Evolutionary conservation across 805 yeast genomes (phyloP).

Genomic region (Candida palmyrensis): DNA sequence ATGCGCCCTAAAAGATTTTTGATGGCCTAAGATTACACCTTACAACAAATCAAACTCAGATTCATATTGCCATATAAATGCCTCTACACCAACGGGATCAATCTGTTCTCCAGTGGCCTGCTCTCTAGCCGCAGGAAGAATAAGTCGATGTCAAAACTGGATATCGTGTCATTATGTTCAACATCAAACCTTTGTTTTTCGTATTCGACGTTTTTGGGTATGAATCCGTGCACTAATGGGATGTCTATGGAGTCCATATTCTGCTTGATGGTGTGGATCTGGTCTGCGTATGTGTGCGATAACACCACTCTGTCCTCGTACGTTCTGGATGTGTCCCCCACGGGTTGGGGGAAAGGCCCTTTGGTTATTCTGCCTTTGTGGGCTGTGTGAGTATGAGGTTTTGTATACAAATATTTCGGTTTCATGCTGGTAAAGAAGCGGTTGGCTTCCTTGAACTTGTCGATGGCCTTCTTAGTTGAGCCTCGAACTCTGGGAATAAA

Average conservation of each 20-base stretch:
- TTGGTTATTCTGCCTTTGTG: too few relatives aligned
- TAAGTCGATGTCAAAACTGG: constrained; percentile 16
- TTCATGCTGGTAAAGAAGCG: constrained; percentile 1
- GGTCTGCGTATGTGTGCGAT: constrained; percentile 13
- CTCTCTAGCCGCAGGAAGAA: constrained; percentile 14
- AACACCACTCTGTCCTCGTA: constrained; percentile 15
- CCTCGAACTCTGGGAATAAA: too few relatives aligned
- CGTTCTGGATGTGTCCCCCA: neutral
- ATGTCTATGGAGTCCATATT: constrained; percentile 17
- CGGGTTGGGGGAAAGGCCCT: constrained; percentile 1
- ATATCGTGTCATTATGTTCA: constrained; percentile 5
- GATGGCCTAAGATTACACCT: too few relatives aligned
- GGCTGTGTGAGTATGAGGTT: neutral
- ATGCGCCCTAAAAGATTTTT: constrained; percentile 12
- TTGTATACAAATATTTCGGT: constrained; percentile 1
- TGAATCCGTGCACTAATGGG: constrained; percentile 15
- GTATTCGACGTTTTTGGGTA: constrained; percentile 19
- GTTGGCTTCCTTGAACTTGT: neutral
- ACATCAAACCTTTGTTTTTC: constrained; percentile 15
- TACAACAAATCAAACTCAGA: too few relatives aligned
- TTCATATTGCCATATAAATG: neutral
- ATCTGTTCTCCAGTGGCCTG: neutral
- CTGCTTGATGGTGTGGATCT: constrained; percentile 14
- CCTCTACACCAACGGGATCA: neutral
- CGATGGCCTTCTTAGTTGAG: neutral